Conservation (phyloP, 495 filamentous ascomycete species). For the Penicillium arizonense region DNA sequence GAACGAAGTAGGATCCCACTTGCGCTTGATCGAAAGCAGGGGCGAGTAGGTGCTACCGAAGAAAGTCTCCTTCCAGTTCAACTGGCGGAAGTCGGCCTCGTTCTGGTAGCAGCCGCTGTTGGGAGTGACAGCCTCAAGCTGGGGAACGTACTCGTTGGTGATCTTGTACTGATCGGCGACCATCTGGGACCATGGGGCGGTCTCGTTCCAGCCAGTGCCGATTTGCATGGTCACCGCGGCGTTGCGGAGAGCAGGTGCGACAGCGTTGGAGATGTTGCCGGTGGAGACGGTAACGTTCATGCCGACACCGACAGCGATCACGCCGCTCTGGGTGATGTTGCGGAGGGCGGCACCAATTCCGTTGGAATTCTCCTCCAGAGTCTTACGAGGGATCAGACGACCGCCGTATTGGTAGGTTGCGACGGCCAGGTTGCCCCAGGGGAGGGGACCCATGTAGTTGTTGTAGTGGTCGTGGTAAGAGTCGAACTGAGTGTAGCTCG, state of each 20-base stretch:
- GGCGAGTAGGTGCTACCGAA: slow-evolving; percentile 48
- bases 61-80: slow-evolving; percentile 52
- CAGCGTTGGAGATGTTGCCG: slow-evolving; percentile 48
- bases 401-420: slow-evolving; percentile 54
- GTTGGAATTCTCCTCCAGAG: slow-evolving; percentile 45
- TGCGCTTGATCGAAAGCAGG: slow-evolving; percentile 39
- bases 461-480: slow-evolving; percentile 52
- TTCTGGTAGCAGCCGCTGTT: slow-evolving; percentile 38
- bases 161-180: slow-evolving; percentile 36
- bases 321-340: slow-evolving; percentile 37
- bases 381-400: slow-evolving; percentile 53
- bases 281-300: slow-evolving; percentile 35
- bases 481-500: slow-evolving; percentile 28
- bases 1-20: slow-evolving; percentile 55
- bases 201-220: slow-evolving; percentile 41
- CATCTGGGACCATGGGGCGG: slow-evolving; percentile 43
- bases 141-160: slow-evolving; percentile 40
- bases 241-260: slow-evolving; percentile 56
- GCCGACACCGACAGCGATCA: slow-evolving; percentile 45
- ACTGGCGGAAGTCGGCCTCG: slow-evolving; percentile 50
- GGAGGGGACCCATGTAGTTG: slow-evolving; percentile 36
- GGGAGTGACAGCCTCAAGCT: slow-evolving; percentile 44
- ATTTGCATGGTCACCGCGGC: slow-evolving; percentile 48
- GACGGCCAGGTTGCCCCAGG: slow-evolving; percentile 41
- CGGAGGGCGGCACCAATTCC: slow-evolving; percentile 36